Conservation (phyloP, 495 filamentous ascomycete genomes). For the Penicillium coprophilum region DNA sequence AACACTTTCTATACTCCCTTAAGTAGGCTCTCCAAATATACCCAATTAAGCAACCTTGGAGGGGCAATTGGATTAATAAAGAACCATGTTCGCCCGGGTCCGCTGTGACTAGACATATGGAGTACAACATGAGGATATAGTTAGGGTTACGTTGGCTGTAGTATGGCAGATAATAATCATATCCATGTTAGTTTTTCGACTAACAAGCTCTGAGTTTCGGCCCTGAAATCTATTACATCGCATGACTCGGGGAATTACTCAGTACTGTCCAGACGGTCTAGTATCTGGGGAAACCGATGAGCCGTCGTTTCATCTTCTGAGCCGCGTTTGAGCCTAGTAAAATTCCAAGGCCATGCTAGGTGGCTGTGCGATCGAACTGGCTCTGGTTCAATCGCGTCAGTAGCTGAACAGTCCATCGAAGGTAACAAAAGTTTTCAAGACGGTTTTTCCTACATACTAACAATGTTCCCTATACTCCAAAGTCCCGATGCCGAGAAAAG, state of each 20-base stretch:
- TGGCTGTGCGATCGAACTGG: slow-evolving; percentile 5
- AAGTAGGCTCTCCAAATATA: not conserved
- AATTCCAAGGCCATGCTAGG: slow-evolving; percentile 2
- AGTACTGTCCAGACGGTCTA: slow-evolving; percentile 1
- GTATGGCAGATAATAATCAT: not conserved
- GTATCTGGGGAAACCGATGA: slow-evolving; percentile 13
- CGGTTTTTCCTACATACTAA: not conserved
- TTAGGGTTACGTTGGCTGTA: not conserved
- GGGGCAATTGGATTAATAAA: not conserved
- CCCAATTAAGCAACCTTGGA: not conserved
- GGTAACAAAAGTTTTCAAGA: not conserved
- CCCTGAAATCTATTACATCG: slow-evolving; percentile 4
- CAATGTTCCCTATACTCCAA: not conserved
- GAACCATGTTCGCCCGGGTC: slow-evolving; percentile 2
- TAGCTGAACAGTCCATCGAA: not conserved
- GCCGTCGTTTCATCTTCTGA: slow-evolving; percentile 12
- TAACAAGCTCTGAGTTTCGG: slow-evolving; percentile 2
- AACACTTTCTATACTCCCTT: not conserved
- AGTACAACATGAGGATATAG: not conserved
- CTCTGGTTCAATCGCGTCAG: not conserved
- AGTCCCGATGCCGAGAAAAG: not conserved
- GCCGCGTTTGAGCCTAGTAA: slow-evolving; percentile 13
- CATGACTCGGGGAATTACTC: not conserved
- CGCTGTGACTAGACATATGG: not conserved
- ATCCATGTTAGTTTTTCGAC: not conserved